Evolutionary conservation across 352 stramenopile species (phyloP).

Genomic region (Thalassiosira mediterranea): DNA sequence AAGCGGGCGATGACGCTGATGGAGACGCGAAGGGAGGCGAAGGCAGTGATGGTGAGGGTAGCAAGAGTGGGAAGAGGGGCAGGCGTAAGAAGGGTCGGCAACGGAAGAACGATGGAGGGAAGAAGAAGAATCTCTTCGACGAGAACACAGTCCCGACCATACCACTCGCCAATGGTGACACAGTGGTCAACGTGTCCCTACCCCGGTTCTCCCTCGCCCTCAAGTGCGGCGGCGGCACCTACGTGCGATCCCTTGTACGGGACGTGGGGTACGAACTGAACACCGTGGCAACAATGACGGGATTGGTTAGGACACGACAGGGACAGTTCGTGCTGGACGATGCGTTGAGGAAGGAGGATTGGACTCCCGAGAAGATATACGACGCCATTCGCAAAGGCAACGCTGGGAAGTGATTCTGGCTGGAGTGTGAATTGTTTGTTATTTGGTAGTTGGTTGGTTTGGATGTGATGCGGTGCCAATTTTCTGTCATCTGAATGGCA

Average conservation of each 20-base stretch:
- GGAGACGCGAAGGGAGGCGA: not conserved
- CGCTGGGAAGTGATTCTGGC: too few species aligned
- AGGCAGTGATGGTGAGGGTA: too few species aligned
- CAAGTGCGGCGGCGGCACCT: conserved; percentile 85
- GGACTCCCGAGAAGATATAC: conserved; percentile 71
- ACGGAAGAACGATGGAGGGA: conserved; percentile 16
- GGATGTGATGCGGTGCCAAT: too few species aligned
- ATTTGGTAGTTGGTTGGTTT: too few species aligned
- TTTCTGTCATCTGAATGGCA: too few species aligned
- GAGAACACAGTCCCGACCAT: conserved; percentile 27
- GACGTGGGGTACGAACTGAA: conserved; percentile 80
- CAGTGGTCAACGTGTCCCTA: conserved; percentile 8
- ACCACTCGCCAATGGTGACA: not conserved
- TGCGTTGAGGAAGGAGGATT: conserved; percentile 63
- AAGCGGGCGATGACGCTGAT: not conserved
- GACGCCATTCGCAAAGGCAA: conserved; percentile 27
- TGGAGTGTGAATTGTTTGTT: too few species aligned
- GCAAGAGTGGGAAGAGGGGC: conserved; percentile 3
- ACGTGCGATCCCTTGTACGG: conserved; percentile 82
- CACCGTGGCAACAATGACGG: conserved; percentile 81
- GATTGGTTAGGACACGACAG: conserved; percentile 81
- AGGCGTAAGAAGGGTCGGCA: conserved; percentile 1
- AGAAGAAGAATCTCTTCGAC: conserved; percentile 28
- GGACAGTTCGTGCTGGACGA: conserved; percentile 75
- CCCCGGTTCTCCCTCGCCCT: conserved; percentile 77